Percentiles rank a stretch among this genome's conserved stretches.
These are phyloP conservation scores for Harringtonia lauricola DNA, from an alignment of 2,329 filamentous ascomycete genomes.

Conservation along the genomic window DNA sequence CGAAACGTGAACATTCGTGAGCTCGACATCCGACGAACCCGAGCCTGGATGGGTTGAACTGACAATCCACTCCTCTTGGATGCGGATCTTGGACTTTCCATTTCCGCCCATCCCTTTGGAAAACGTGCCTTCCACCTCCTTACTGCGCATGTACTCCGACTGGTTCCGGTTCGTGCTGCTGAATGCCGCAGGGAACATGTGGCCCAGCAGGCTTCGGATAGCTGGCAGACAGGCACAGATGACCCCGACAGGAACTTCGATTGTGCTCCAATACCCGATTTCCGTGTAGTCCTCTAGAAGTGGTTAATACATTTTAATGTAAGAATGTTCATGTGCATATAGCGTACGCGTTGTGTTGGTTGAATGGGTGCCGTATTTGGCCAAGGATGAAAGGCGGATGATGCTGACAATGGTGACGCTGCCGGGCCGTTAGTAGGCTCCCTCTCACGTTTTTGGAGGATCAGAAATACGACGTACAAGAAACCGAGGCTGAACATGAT, in stretches of 20 bases:
- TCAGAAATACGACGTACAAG: slow-evolving; percentile 10
- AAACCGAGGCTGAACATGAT: slow-evolving; percentile 24
- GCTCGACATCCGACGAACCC: too few species aligned
- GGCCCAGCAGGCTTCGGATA: slow-evolving; percentile 10
- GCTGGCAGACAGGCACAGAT: slow-evolving; percentile 23
- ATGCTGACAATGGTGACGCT: slow-evolving; percentile 18
- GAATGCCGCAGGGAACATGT: too few species aligned
- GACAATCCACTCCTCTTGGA: too few species aligned
- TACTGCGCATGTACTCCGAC: too few species aligned
- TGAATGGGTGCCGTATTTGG: not conserved
- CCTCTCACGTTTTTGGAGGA: not conserved
- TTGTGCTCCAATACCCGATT: slow-evolving; percentile 19
- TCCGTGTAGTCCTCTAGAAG: slow-evolving; percentile 11
- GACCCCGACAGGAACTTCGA: slow-evolving; percentile 21
- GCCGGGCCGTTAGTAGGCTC: not conserved
- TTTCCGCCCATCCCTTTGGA: too few species aligned
- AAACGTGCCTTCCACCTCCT: too few species aligned
- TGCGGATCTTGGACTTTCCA: too few species aligned
- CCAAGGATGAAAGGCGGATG: slow-evolving; percentile 10
- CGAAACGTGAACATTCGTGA: too few species aligned
- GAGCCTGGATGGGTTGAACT: too few species aligned
- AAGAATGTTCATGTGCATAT: too few species aligned
- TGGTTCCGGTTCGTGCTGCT: too few species aligned
- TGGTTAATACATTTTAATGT: not conserved
- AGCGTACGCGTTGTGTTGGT: not conserved